Evolutionary conservation across 2,329 filamentous ascomycete species (phyloP), one percentile per base, ranked within the genome.

Genomic region (Stagonosporopsis cucurbitacearum): DNA sequence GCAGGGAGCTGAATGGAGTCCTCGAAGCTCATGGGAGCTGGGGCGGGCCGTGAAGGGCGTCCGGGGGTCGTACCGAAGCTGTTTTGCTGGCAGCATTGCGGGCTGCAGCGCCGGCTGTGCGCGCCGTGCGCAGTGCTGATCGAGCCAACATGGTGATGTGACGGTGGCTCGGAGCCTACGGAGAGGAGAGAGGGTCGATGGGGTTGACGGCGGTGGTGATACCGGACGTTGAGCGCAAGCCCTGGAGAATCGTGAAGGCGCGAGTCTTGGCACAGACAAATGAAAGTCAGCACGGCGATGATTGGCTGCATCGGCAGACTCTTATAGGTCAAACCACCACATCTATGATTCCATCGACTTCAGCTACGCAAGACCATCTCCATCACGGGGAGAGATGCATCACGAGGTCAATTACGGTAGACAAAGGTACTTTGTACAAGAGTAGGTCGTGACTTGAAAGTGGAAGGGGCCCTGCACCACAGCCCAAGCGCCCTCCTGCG

Each of bases 81-180:
- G 77, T 78, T 69, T 71, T 78, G 71, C 66, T 75, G 71, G 74
- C 75, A 69, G 76, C 76, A 78, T 75, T 79, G 80, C 87, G 84
- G 91, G 92, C 88, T 88, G 88, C 86, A 80, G 88, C 84, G 83
- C 88, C 89, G 84, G 92, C 85, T 76, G 89, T 85, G 87, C 92
- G 92, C 86, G 90, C 86, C 79, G 90, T 88, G 84, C 92, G 92
- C 85, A 96, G 82, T 82, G 87, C 87, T 81, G 92, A 92, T 86
- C 92, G 90, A 83, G 91, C 90, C 86, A 97, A 88, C 94, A 98
- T 97, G 78, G 80, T 89, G 84, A 63, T 66, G 63, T 67, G 68
- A 69, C 70, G 73, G 69, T 74, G 74, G 73, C 73, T 69, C 73
- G 66, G 61, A 64, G 69, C 67, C 68, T 64, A 64, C 57, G 66